Evolutionary conservation across 2,329 filamentous ascomycete genomes (phyloP).

Genomic region (Rutstroemia sp.): DNA sequence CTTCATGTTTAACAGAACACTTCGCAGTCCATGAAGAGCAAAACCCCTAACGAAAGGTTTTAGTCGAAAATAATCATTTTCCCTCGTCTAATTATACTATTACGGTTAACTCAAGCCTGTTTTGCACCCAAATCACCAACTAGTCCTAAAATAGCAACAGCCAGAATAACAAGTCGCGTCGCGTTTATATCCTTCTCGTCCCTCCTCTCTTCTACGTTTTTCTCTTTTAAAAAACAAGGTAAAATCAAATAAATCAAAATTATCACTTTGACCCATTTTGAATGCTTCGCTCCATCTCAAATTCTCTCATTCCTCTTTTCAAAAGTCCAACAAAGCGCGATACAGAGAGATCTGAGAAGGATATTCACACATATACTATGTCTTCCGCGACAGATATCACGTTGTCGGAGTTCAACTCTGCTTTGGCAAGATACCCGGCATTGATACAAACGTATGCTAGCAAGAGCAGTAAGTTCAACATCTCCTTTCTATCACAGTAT

Average conservation of each 20-base stretch:
- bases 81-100: background rate
- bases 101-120: background rate
- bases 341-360: background rate
- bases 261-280: background rate
- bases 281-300: constrained; percentile 9
- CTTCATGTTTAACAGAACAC: too few relatives aligned
- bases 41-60: too few relatives aligned
- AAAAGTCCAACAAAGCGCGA: constrained; percentile 15
- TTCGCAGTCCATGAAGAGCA: too few relatives aligned
- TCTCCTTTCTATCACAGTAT: background rate
- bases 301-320: constrained; percentile 11
- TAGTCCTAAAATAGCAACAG: constrained; percentile 1
- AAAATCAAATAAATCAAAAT: constrained; percentile 2
- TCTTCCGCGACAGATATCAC: constrained; percentile 20
- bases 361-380: constrained; percentile 13
- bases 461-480: constrained; percentile 19
- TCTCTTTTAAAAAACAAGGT: background rate
- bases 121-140: background rate
- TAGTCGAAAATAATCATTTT: background rate
- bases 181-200: background rate
- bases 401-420: constrained; percentile 23
- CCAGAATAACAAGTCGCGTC: constrained; percentile 8
- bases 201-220: constrained; percentile 2
- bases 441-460: constrained; percentile 17
- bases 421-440: constrained; percentile 22